Evolutionary conservation across 73 alveolate species (phyloP).

Genomic region (Symbiodinium pilosum): DNA sequence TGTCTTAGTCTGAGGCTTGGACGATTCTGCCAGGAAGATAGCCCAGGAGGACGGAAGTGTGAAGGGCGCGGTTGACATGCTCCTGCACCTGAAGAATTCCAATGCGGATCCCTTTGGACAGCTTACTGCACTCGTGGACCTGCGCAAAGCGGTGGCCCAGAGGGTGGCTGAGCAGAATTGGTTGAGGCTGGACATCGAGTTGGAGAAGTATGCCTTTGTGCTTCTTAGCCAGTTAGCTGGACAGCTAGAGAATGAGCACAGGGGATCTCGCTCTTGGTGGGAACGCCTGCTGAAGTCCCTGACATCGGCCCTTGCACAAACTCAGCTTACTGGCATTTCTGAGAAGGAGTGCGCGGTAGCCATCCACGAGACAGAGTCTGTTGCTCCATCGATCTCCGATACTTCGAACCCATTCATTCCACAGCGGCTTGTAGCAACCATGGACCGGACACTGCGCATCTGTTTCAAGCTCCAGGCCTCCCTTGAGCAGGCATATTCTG

Average conservation of each 20-base stretch:
- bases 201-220: conserved; percentile 96
- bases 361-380: conserved; percentile 28
- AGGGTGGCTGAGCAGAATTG: conserved; percentile 59
- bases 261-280: conserved; percentile 73
- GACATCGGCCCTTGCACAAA: conserved; percentile 41
- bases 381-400: conserved; percentile 28
- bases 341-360: conserved; percentile 38
- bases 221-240: conserved; percentile 58
- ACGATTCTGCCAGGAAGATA: conserved; percentile 69
- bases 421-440: conserved; percentile 65
- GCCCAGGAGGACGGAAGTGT: conserved; percentile 50
- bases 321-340: conserved; percentile 38
- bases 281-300: conserved; percentile 36
- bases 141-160: conserved; percentile 8
- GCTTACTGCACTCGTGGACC: conserved; percentile 34
- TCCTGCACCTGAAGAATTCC: conserved; percentile 51
- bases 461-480: conserved; percentile 23
- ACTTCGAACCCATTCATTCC: conserved; percentile 37
- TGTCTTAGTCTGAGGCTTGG: conserved; percentile 62
- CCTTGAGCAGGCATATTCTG: conserved; percentile 90
- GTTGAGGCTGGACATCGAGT: conserved; percentile 96
- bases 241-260: conserved; percentile 51
- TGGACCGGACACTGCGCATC: conserved; percentile 58
- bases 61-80: conserved; percentile 50
- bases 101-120: conserved; percentile 67